Evolutionary conservation across 2,329 filamentous ascomycete genomes (phyloP).

Genomic region (Cercospora canescens): DNA sequence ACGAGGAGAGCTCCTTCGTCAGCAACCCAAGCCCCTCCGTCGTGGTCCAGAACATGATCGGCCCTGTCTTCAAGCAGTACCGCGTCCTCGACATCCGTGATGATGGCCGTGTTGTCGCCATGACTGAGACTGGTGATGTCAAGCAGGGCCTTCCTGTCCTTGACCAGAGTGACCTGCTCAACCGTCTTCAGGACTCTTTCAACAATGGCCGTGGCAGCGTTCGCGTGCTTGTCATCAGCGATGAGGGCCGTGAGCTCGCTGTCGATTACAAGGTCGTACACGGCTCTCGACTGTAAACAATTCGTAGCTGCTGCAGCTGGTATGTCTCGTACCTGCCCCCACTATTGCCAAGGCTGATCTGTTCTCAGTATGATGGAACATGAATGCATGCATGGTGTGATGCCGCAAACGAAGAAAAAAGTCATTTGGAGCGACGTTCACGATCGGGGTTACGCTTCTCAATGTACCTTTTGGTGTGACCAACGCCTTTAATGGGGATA

Average conservation of each 20-base stretch:
- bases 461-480: slow-evolving; percentile 20
- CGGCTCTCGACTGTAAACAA: slow-evolving; percentile 61
- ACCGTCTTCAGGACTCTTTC: slow-evolving; percentile 79
- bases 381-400: slow-evolving; percentile 20
- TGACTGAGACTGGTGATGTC: slow-evolving; percentile 98
- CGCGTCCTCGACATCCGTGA: slow-evolving; percentile 96
- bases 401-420: slow-evolving; percentile 17
- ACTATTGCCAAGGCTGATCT: background rate
- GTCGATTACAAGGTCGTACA: slow-evolving; percentile 99
- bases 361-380: slow-evolving; percentile 15
- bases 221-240: slow-evolving; percentile 92
- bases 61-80: slow-evolving; percentile 99
- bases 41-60: slow-evolving; percentile 98
- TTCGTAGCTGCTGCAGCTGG: background rate
- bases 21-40: slow-evolving; percentile 96
- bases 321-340: background rate
- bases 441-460: slow-evolving; percentile 17
- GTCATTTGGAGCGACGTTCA: slow-evolving; percentile 12
- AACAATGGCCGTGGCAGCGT: slow-evolving; percentile 90
- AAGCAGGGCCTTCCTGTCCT: slow-evolving; percentile 93
- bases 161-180: slow-evolving; percentile 88
- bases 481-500: slow-evolving; percentile 9
- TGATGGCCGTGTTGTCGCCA: slow-evolving; percentile 78
- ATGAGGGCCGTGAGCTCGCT: slow-evolving; percentile 88
- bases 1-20: slow-evolving; percentile 98